phyloP scores from a whole-genome alignment of 441 rosid genomes.

The Erysimum cheiri region DNA sequence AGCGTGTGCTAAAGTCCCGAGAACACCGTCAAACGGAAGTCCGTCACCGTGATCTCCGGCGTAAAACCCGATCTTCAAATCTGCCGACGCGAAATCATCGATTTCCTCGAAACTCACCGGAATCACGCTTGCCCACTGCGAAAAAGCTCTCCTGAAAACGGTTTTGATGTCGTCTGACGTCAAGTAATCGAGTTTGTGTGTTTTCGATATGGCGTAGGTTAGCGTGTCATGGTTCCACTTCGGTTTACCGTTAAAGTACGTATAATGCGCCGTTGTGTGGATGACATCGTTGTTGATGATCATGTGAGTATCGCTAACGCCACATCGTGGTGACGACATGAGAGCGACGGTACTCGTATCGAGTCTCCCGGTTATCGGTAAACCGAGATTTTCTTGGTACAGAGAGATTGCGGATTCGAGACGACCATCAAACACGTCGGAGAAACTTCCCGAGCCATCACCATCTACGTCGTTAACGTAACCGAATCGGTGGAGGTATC shows the following conservation, averaged over 20 bases:
- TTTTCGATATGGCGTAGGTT: conserved; percentile 65
- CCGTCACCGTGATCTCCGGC: conserved; percentile 80
- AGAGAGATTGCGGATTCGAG: conserved; percentile 59
- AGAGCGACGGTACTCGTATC: conserved; percentile 64
- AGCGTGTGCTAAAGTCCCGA: conserved; percentile 82
- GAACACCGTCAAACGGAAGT: conserved; percentile 78
- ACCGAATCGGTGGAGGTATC: conserved; percentile 79
- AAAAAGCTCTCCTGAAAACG: conserved; percentile 62
- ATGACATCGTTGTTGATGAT: not conserved
- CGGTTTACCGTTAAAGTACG: conserved; percentile 71
- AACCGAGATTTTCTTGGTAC: conserved; percentile 69
- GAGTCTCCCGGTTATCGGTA: conserved; percentile 64
- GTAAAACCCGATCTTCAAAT: conserved; percentile 70
- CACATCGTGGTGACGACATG: conserved; percentile 82
- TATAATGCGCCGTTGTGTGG: conserved; percentile 56
- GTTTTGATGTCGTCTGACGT: conserved; percentile 45
- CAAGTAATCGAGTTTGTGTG: conserved; percentile 60
- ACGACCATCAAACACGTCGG: conserved; percentile 65
- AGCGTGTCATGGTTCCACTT: conserved; percentile 61
- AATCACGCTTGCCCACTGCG: conserved; percentile 73
- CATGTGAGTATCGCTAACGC: conserved; percentile 58
- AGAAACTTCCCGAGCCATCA: conserved; percentile 36
- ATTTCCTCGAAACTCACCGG: conserved; percentile 65
- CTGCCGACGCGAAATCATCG: conserved; percentile 52
- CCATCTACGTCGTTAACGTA: conserved; percentile 48